Base-by-base conservation (phyloP, 2,329 filamentous ascomycete genomes). In the Venturia carpophila region DNA sequence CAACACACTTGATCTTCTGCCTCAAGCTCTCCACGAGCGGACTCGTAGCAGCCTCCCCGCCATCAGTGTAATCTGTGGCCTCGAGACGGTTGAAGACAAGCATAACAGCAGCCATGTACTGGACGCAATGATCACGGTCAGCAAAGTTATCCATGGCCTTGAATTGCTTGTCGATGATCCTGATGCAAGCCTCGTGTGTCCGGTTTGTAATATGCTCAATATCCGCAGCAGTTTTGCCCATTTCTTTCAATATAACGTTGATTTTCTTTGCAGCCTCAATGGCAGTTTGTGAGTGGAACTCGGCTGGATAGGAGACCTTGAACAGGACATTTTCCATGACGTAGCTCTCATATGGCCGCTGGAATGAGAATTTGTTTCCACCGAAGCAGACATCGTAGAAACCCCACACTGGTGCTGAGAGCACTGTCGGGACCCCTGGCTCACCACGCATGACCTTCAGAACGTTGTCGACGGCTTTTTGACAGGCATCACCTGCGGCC, bases 301-400 rank as follows among this genome's bases (percentile, higher is more conserved):
- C 93, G 73, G 92, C 92, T 74, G 93, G 93, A 77, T 97, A 97
- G 58, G 94, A 99, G 67, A 99, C 94, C 86, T 99, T 99, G 88
- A 99, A 99, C 69, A 99, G 87, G 67, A 99, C 92, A 74, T 97
- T 99, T 86, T 99, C 94, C 94, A 99, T 99, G 70, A 99, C 94
- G 78, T 99, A 99, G 83, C 90, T 96, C 75, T 92, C 93, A 75
- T 99, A 99, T 66, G 88, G 87, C 68, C 94, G 87, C 83, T 97
- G 93, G 84, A 97, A 99, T 77, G 92, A 82, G 76, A 99, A 99
- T 42, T 72, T 71, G 73, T 95, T 91, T 79, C 92, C 92, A 82
- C 92, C 91, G 84, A 97, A 99, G 69, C 95, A 85, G 69, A 97
- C 92, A 75, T 99, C 94, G 80, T 99, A 99, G 85, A 97, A 99